phyloP scores from a whole-genome alignment of 2,329 filamentous ascomycete genomes.

The Colletotrichum echinochloae region DNA sequence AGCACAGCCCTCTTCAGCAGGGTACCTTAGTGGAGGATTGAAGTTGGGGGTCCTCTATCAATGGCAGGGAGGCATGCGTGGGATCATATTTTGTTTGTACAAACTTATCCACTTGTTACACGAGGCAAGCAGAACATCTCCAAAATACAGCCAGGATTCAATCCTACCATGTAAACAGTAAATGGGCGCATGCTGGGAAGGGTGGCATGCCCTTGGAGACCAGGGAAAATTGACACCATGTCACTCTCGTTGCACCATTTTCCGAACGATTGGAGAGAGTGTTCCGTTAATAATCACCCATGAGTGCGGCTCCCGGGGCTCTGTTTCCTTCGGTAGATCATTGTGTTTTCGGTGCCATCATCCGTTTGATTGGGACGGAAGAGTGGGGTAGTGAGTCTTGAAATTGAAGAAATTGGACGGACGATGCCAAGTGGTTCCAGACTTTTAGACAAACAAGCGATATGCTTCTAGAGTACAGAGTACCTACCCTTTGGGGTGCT shows the following conservation, averaged over 20 bases:
- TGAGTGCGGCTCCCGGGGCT: neutral
- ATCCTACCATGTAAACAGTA: conserved; percentile 21
- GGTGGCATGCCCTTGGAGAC: neutral
- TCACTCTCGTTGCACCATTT: neutral
- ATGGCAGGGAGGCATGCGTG: neutral
- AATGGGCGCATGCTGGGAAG: neutral
- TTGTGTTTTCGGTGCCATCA: conserved; percentile 22
- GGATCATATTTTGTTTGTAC: neutral
- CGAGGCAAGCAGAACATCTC: conserved; percentile 9
- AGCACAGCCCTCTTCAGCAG: conserved; percentile 33
- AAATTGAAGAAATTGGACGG: conserved; percentile 32
- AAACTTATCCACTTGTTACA: neutral
- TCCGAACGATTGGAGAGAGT: neutral
- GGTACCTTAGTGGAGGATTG: conserved; percentile 6
- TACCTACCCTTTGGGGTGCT: neutral
- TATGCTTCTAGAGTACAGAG: neutral
- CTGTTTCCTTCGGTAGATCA: conserved; percentile 34
- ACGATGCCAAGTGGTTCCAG: conserved; percentile 35
- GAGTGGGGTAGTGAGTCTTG: neutral
- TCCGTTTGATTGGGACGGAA: conserved; percentile 10
- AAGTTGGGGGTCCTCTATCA: neutral
- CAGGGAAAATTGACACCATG: neutral
- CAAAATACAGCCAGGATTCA: neutral
- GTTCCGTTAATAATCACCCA: neutral
- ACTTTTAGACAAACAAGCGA: conserved; percentile 30